Evolutionary conservation across 2,329 filamentous ascomycete genomes (phyloP).

Genomic region (Elsinoe perseae): DNA sequence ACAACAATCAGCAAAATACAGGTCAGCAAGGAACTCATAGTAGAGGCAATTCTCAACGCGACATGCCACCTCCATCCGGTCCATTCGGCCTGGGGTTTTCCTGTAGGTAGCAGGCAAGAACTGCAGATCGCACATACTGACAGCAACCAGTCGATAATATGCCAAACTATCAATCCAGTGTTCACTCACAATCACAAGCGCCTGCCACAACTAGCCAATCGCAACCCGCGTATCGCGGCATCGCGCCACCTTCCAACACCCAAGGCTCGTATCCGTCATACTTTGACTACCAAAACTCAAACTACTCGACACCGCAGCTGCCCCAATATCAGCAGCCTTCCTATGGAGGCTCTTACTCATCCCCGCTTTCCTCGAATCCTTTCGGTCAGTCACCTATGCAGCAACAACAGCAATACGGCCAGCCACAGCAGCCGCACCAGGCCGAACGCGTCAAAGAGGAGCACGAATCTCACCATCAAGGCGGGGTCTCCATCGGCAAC

Average conservation of each 20-base stretch:
- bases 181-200: constrained; percentile 14
- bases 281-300: constrained; percentile 19
- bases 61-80: constrained; percentile 19
- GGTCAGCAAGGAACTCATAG: background rate
- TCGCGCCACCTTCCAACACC: constrained; percentile 8
- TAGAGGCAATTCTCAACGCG: constrained; percentile 14
- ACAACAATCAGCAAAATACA: background rate
- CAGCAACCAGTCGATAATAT: constrained; percentile 11
- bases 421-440: constrained; percentile 8
- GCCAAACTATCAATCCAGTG: constrained; percentile 17
- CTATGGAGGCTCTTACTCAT: constrained; percentile 21
- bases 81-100: constrained; percentile 29
- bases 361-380: constrained; percentile 18
- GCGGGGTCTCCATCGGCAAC: constrained; percentile 5
- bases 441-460: background rate
- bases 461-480: constrained; percentile 10
- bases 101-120: constrained; percentile 23
- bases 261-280: constrained; percentile 24
- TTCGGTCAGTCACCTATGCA: constrained; percentile 6
- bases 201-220: background rate
- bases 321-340: constrained; percentile 22
- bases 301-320: constrained; percentile 22
- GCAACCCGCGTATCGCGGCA: constrained; percentile 2
- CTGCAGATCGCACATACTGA: constrained; percentile 19
- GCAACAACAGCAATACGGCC: constrained; percentile 6